Evolutionary conservation across 2,329 filamentous ascomycete species (phyloP).

Genomic region (Paraphoma sp.): DNA sequence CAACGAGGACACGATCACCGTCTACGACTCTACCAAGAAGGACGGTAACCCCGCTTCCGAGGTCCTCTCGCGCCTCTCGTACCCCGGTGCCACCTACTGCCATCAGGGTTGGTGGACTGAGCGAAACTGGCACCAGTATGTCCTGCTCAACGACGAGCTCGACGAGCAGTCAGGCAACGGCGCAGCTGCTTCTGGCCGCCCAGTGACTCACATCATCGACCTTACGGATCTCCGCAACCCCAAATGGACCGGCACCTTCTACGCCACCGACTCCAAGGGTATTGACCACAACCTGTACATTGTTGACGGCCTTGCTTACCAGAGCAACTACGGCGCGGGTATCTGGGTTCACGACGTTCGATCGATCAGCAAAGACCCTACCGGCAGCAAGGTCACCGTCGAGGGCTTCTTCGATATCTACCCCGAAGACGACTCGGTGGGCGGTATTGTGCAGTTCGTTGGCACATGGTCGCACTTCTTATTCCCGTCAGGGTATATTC

Average conservation of each 20-base stretch:
- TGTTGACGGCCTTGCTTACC: constrained; percentile 49
- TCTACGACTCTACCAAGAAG: constrained; percentile 61
- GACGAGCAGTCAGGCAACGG: constrained; percentile 39
- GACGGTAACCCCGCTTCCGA: constrained; percentile 61
- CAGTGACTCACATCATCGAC: constrained; percentile 45
- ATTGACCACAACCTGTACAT: constrained; percentile 58
- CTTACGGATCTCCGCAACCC: constrained; percentile 41
- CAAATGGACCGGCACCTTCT: constrained; percentile 50
- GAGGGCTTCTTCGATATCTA: constrained; percentile 53
- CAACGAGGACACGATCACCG: constrained; percentile 60
- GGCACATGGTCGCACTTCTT: constrained; percentile 51
- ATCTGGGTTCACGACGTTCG: constrained; percentile 50
- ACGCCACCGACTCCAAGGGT: constrained; percentile 43
- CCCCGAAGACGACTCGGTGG: constrained; percentile 48
- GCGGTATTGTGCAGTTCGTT: constrained; percentile 49
- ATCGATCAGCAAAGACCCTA: constrained; percentile 47
- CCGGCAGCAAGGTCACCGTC: constrained; percentile 47
- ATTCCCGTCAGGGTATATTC: constrained; percentile 44
- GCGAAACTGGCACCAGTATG: constrained; percentile 40
- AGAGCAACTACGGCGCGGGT: constrained; percentile 51
- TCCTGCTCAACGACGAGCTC: constrained; percentile 44
- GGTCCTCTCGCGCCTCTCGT: constrained; percentile 62
- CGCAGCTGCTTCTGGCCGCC: constrained; percentile 38
- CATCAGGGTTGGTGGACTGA: constrained; percentile 65
- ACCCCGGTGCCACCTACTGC: constrained; percentile 62